These are phyloP conservation scores for Collybia sp. DNA, from an alignment of 768 basidiomycete species.

Conservation along the genomic window DNA sequence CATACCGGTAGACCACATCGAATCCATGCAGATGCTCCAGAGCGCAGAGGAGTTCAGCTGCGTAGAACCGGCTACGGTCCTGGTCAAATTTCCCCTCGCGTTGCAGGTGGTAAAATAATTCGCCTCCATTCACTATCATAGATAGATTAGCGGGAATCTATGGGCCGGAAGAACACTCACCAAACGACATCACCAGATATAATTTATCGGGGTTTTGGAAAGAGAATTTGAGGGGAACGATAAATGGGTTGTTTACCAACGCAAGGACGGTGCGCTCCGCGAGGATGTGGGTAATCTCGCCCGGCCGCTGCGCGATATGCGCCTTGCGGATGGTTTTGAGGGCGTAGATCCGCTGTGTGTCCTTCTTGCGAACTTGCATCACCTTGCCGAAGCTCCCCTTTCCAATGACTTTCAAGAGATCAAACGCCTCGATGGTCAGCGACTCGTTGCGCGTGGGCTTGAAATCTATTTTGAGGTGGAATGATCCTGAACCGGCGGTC, in stretches of 20 bases:
- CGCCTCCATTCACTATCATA: slow-evolving; percentile 84
- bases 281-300: slow-evolving; percentile 97
- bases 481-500: slow-evolving; percentile 80
- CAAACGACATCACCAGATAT: slow-evolving; percentile 96
- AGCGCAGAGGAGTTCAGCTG: slow-evolving; percentile 93
- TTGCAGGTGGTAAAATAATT: slow-evolving; percentile 96
- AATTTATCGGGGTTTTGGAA: slow-evolving; percentile 98
- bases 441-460: slow-evolving; percentile 80
- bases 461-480: slow-evolving; percentile 95
- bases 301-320: slow-evolving; percentile 91
- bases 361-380: slow-evolving; percentile 99
- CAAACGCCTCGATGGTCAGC: slow-evolving; percentile 94
- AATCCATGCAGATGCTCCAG: slow-evolving; percentile 95
- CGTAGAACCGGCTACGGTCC: slow-evolving; percentile 91
- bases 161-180: slow-evolving; percentile 32
- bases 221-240: slow-evolving; percentile 97
- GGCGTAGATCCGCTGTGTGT: slow-evolving; percentile 96
- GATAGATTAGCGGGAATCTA: slow-evolving; percentile 1
- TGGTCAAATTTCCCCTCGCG: slow-evolving; percentile 96
- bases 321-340: slow-evolving; percentile 98
- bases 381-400: slow-evolving; percentile 98
- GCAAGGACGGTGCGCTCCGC: slow-evolving; percentile 97
- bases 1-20: slow-evolving; percentile 95
- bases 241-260: slow-evolving; percentile 97
- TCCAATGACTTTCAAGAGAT: slow-evolving; percentile 95